Conservation (phyloP, 1,284 basidiomycete genomes). For the Lignosus rhinocerotis region DNA sequence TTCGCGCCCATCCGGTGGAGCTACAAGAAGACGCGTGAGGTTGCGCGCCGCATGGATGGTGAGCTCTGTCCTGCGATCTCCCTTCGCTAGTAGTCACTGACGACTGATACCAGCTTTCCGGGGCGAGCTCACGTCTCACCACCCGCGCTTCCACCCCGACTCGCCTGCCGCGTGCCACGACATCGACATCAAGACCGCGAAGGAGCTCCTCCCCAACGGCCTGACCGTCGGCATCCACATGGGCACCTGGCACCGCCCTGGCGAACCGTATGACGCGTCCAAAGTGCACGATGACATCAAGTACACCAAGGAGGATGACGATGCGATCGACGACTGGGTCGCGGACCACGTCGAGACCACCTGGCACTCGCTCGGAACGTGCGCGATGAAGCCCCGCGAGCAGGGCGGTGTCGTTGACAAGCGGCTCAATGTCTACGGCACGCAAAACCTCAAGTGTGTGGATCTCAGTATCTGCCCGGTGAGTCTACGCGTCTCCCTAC, state of each 20-base stretch:
- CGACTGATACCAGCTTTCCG: conserved; percentile 52
- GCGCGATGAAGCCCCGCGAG: conserved; percentile 73
- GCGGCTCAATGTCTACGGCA: conserved; percentile 73
- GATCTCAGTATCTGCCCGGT: conserved; percentile 72
- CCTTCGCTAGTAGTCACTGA: not conserved
- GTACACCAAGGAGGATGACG: conserved; percentile 64
- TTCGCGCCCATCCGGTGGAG: conserved; percentile 76
- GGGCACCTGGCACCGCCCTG: conserved; percentile 66
- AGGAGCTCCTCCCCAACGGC: conserved; percentile 57
- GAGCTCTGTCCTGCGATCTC: conserved; percentile 6
- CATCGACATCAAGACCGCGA: conserved; percentile 70
- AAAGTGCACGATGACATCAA: conserved; percentile 67
- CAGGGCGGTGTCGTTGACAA: conserved; percentile 78
- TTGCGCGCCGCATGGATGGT: conserved; percentile 75
- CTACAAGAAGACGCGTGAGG: conserved; percentile 73
- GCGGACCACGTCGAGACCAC: conserved; percentile 73
- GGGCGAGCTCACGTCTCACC: conserved; percentile 69
- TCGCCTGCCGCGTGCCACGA: conserved; percentile 60
- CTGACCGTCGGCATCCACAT: conserved; percentile 74
- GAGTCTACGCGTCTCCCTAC: conserved; percentile 23
- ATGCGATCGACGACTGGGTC: conserved; percentile 71
- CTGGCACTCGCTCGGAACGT: conserved; percentile 67
- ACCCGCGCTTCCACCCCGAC: conserved; percentile 71
- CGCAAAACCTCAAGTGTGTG: conserved; percentile 66
- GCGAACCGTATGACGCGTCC: conserved; percentile 51